phyloP scores from a whole-genome alignment of 768 basidiomycete species.

The Kwoniella bestiolae region DNA sequence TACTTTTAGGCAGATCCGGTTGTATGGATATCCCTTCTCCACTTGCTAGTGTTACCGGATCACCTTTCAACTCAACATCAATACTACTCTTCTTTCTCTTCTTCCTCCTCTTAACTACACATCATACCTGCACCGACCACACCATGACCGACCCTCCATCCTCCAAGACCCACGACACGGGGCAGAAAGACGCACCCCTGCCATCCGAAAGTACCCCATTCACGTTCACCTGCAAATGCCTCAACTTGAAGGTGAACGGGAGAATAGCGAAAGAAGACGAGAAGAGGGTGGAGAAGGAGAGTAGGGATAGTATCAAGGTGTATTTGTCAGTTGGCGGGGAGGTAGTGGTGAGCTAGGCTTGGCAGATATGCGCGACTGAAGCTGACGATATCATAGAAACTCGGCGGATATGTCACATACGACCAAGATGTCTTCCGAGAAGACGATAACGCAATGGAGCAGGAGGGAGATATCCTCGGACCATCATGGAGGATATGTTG shows the following conservation, averaged over 20 bases:
- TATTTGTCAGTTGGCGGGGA: constrained; percentile 11
- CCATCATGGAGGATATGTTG: constrained; percentile 41
- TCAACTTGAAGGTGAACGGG: constrained; percentile 37
- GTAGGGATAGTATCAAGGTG: not conserved
- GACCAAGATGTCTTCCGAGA: constrained; percentile 25
- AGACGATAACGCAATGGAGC: not conserved
- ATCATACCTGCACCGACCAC: not conserved
- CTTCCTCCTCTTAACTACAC: not conserved
- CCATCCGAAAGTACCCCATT: constrained; percentile 30
- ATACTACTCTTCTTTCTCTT: not conserved
- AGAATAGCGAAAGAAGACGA: constrained; percentile 22
- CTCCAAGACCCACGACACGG: not conserved
- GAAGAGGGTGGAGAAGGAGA: constrained; percentile 2
- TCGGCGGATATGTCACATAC: constrained; percentile 29
- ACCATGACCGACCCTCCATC: constrained; percentile 12
- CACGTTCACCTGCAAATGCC: constrained; percentile 36
- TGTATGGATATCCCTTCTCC: not conserved
- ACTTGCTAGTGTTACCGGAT: not conserved
- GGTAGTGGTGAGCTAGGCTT: constrained; percentile 15
- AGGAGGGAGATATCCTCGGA: constrained; percentile 5
- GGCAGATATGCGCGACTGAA: not conserved
- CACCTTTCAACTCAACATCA: not conserved
- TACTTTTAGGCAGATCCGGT: not conserved
- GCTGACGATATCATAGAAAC: constrained; percentile 24
- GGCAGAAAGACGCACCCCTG: constrained; percentile 11